These are phyloP conservation scores for Ascosphaera aggregata DNA, from an alignment of 2,329 filamentous ascomycete species.

Conservation along the genomic window DNA sequence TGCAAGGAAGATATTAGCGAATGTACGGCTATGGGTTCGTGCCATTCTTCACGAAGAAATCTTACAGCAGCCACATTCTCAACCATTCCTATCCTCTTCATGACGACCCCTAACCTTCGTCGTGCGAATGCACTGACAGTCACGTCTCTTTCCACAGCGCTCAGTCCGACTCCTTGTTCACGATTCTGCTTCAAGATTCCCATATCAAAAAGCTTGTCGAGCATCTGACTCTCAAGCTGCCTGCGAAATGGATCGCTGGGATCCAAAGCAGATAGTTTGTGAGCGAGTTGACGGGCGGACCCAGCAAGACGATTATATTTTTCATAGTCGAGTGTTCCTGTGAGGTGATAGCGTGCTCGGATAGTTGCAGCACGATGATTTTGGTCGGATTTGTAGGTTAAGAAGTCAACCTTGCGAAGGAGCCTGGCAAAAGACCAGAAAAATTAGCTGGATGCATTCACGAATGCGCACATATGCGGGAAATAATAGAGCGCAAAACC, in stretches of 20 bases:
- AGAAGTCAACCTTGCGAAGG: slow-evolving; percentile 77
- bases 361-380: slow-evolving; percentile 64
- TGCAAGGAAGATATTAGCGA: slow-evolving; percentile 7
- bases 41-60: slow-evolving; percentile 3
- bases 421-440: slow-evolving; percentile 24
- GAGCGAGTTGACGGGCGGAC: slow-evolving; percentile 71
- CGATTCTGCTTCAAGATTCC: slow-evolving; percentile 55
- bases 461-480: neutral
- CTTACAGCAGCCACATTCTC: slow-evolving; percentile 60
- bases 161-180: slow-evolving; percentile 48
- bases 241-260: slow-evolving; percentile 55
- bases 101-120: slow-evolving; percentile 63
- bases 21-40: too few species aligned
- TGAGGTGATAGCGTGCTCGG: slow-evolving; percentile 70
- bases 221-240: slow-evolving; percentile 66
- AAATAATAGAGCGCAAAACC: slow-evolving; percentile 4
- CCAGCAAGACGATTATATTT: slow-evolving; percentile 45
- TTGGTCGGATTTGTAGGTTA: slow-evolving; percentile 76
- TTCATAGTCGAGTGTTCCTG: slow-evolving; percentile 68
- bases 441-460: slow-evolving; percentile 3
- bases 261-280: slow-evolving; percentile 58
- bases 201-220: slow-evolving; percentile 87
- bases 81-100: slow-evolving; percentile 78
- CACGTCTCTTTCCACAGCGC: slow-evolving; percentile 57
- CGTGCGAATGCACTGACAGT: slow-evolving; percentile 80